Evolutionary conservation across 139 green algal genomes (phyloP).

Genomic region (Eudorina sp.): DNA sequence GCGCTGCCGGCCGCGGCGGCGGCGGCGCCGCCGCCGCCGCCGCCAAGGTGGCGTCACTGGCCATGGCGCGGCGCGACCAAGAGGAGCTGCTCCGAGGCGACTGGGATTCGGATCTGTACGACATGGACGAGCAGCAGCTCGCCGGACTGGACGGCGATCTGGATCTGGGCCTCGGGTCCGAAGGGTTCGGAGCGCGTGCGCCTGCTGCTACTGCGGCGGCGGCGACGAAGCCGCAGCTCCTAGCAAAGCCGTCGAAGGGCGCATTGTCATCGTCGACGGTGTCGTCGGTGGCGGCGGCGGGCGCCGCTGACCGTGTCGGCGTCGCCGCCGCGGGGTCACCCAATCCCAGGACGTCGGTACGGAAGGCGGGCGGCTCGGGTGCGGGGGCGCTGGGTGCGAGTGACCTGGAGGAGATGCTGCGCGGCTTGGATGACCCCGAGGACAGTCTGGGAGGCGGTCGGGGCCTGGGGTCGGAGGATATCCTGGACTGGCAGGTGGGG

Average conservation of each 20-base stretch:
- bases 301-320: neutral
- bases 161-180: neutral
- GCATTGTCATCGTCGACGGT: neutral
- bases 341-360: too few species aligned
- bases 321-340: too few species aligned
- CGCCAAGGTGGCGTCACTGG: too few species aligned
- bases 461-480: too few species aligned
- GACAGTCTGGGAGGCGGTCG: neutral
- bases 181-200: neutral
- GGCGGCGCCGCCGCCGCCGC: neutral
- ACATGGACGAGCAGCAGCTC: neutral
- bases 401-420: neutral
- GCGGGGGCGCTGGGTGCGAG: neutral
- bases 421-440: neutral
- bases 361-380: neutral
- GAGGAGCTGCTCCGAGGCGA: conserved; percentile 1
- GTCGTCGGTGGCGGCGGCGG: neutral
- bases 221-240: neutral
- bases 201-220: neutral
- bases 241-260: neutral
- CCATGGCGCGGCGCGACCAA: neutral
- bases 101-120: conserved; percentile 5
- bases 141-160: neutral
- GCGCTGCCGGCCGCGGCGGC: neutral
- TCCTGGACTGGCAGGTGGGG: neutral